A percentile compares a stretch with the other conserved stretches of the same genome.
These are phyloP conservation scores for Colletotrichum eremochloae DNA, from an alignment of 2,329 filamentous ascomycete species.

Conservation along the genomic window DNA sequence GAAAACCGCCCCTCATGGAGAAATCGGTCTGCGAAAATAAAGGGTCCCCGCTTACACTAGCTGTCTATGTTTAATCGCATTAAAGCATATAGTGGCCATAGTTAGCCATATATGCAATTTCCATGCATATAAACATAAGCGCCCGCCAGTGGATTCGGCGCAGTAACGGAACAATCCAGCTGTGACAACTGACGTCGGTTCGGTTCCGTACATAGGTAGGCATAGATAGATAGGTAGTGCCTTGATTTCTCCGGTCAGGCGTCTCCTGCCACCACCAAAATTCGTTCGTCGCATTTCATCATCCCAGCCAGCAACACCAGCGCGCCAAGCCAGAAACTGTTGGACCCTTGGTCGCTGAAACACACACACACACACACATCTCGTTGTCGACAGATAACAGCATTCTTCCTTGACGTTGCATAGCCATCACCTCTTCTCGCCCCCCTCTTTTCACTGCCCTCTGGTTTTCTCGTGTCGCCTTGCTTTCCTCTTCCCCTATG, in stretches of 20 bases:
- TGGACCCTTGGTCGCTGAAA: slow-evolving; percentile 39
- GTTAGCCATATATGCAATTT: background rate
- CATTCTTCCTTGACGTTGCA: slow-evolving; percentile 18
- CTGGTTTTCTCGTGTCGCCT: slow-evolving; percentile 26
- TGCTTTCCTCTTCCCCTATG: slow-evolving; percentile 35
- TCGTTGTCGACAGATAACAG: slow-evolving; percentile 16
- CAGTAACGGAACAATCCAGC: slow-evolving; percentile 32
- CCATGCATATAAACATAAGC: background rate
- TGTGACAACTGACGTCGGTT: slow-evolving; percentile 18
- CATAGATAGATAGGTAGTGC: background rate
- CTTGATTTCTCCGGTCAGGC: slow-evolving; percentile 26
- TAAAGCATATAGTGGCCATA: too few species aligned
- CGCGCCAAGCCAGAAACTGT: slow-evolving; percentile 10
- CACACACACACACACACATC: background rate
- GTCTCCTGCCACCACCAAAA: slow-evolving; percentile 25
- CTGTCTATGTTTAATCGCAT: accelerated
- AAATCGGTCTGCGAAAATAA: slow-evolving; percentile 23
- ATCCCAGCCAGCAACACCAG: slow-evolving; percentile 19
- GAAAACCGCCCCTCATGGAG: slow-evolving; percentile 43
- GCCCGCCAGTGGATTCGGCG: background rate
- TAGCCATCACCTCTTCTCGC: slow-evolving; percentile 9
- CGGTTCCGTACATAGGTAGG: background rate
- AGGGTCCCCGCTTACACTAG: slow-evolving; percentile 24
- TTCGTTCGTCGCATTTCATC: slow-evolving; percentile 31
- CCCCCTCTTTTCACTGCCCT: slow-evolving; percentile 28